Evolutionary conservation across 805 yeast genomes (phyloP), one percentile per base, ranked within the genome.

Genomic region (Pichia kluyveri): DNA sequence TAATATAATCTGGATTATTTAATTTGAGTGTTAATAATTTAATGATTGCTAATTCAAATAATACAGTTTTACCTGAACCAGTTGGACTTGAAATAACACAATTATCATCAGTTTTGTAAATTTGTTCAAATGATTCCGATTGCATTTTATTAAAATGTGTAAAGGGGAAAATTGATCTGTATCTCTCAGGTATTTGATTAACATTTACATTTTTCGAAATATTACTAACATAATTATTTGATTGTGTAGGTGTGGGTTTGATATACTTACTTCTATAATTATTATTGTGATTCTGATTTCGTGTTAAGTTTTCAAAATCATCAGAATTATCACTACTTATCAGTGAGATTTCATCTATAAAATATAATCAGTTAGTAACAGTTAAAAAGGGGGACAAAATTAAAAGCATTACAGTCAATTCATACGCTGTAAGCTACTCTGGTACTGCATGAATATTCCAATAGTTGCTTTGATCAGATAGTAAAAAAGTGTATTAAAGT

Each of bases 41-140:
- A 74, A 67, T 47, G 75, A 90, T 79, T 0, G 96, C 72, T 32
- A 89, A 67, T 51, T 90, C 66, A 0, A 96, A 96, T 18, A 90
- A 89, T 61, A 88, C 96, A 0, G 96, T 90, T 61, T 90, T 89
- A 74, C 97, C 96, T 8, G 96, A 96, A 71, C 97, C 96, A 0
- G 97, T 89, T 1, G 96, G 97, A 0, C 96, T 96, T 77, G 96
- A 90, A 10, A 90, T 86, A 43, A 90, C 70, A 95, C 91, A 85
- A 59, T 90, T 93, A 56, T 89, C 96, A 62, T 86, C 86, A 8
- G 96, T 82, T 44, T 83, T 79, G 61, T 89, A 93, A 0, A 96
- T 97, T 10, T 87, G 85, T 0, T 95, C 93, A 55, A 73, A 91
- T 0, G 93, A 93, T 52, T 90, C 70, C 18, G 96, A 83, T 65